These are phyloP conservation scores for Setaria italica DNA, from an alignment of 202 grass and related monocot genomes.

Conservation along the genomic window DNA sequence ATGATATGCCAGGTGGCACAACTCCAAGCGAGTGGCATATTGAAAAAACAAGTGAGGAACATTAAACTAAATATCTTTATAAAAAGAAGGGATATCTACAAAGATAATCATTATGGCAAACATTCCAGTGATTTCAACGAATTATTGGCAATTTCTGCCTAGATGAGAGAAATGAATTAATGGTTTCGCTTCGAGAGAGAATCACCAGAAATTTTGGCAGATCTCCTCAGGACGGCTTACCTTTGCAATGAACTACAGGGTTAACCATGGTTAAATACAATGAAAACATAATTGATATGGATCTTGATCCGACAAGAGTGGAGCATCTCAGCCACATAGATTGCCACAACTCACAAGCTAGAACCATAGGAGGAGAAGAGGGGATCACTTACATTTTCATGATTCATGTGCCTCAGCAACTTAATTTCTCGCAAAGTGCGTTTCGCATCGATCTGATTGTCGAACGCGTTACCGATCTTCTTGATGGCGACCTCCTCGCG, in stretches of 20 bases:
- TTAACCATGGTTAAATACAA: conserved; percentile 51
- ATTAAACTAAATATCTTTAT: neutral
- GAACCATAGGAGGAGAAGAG: neutral
- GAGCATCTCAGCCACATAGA: conserved; percentile 5
- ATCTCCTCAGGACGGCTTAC: conserved; percentile 53
- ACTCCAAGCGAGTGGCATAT: neutral
- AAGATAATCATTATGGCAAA: neutral
- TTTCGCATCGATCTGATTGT: conserved; percentile 94
- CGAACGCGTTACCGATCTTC: conserved; percentile 98
- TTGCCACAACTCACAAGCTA: neutral
- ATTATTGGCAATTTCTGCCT: neutral
- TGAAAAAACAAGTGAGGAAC: neutral
- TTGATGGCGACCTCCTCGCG: conserved; percentile 94
- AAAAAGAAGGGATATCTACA: neutral
- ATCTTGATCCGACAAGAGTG: neutral
- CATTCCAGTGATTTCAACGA: neutral
- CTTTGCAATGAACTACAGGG: conserved; percentile 53
- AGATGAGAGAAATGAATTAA: neutral
- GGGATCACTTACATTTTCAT: conserved; percentile 81
- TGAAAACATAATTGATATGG: neutral
- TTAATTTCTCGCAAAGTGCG: conserved; percentile 95
- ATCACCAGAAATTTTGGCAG: conserved; percentile 61
- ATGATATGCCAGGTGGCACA: neutral
- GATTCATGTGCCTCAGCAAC: conserved; percentile 94
- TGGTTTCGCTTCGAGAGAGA: conserved; percentile 40